Evolutionary conservation across 2,329 filamentous ascomycete genomes (phyloP).

Genomic region (Hymenoscyphus fraxineus): DNA sequence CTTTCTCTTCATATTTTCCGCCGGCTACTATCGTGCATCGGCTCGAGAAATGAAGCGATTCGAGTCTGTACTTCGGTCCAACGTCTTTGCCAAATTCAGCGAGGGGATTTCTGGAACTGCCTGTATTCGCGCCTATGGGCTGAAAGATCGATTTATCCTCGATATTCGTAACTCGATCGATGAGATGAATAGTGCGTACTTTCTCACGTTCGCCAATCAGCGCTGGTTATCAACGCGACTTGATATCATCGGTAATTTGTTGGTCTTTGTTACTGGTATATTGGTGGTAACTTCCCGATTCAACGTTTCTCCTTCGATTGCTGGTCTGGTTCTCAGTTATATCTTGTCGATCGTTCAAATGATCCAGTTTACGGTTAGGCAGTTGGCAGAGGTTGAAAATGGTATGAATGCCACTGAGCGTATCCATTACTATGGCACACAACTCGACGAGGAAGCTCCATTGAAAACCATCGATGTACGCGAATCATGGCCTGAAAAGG

Average conservation of each 20-base stretch:
- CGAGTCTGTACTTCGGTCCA: constrained; percentile 82
- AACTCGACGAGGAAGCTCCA: constrained; percentile 86
- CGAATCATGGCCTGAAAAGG: constrained; percentile 77
- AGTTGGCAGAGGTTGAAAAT: constrained; percentile 93
- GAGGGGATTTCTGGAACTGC: constrained; percentile 82
- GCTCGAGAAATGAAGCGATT: constrained; percentile 93
- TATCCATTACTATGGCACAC: constrained; percentile 80
- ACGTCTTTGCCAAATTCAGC: constrained; percentile 85
- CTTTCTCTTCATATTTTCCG: constrained; percentile 73
- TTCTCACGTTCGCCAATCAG: constrained; percentile 91
- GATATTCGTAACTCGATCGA: constrained; percentile 74
- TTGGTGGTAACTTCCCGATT: constrained; percentile 90
- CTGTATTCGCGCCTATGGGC: constrained; percentile 84
- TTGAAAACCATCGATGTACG: constrained; percentile 71
- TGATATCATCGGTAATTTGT: constrained; percentile 75
- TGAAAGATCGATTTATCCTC: constrained; percentile 69
- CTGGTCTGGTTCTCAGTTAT: constrained; percentile 85
- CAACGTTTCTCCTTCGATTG: constrained; percentile 76
- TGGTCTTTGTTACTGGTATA: constrained; percentile 86
- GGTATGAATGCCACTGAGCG: constrained; percentile 97
- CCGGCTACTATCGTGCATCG: constrained; percentile 84
- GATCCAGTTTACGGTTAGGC: constrained; percentile 92
- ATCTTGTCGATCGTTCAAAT: constrained; percentile 91
- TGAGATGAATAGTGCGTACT: constrained; percentile 91
- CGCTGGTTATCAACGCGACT: constrained; percentile 85